These are phyloP conservation scores for Esteya vermicola DNA, from an alignment of 2,329 filamentous ascomycete genomes.

Conservation along the genomic window DNA sequence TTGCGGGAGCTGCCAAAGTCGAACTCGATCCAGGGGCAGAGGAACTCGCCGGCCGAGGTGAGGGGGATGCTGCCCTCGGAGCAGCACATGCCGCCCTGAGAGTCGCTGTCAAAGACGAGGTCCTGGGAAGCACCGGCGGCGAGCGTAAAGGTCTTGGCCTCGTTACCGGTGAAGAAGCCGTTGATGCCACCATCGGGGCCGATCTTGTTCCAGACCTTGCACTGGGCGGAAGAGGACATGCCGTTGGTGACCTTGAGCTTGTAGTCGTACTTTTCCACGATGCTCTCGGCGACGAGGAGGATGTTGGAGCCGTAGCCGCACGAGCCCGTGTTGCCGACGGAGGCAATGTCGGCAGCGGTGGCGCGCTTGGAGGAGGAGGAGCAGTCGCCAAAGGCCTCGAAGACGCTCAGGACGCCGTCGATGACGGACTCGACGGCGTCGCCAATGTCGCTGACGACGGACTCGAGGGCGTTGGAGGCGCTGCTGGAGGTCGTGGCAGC, in stretches of 20 bases:
- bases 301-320: slow-evolving; percentile 36
- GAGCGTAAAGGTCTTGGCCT: slow-evolving; percentile 27
- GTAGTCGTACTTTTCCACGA: slow-evolving; percentile 29
- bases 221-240: slow-evolving; percentile 17
- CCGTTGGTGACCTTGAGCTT: slow-evolving; percentile 24
- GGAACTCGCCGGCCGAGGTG: slow-evolving; percentile 25
- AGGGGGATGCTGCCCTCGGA: slow-evolving; percentile 17
- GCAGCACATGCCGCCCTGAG: slow-evolving; percentile 35
- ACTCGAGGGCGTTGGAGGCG: slow-evolving; percentile 1
- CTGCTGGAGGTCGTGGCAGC: slow-evolving; percentile 1
- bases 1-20: slow-evolving; percentile 32
- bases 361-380: slow-evolving; percentile 24
- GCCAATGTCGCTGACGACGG: not conserved
- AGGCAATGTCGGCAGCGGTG: slow-evolving; percentile 28
- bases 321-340: slow-evolving; percentile 31
- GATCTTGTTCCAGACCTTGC: slow-evolving; percentile 39
- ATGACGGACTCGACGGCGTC: not conserved
- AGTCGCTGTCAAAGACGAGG: slow-evolving; percentile 30
- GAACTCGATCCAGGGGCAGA: slow-evolving; percentile 34
- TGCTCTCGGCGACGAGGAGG: slow-evolving; percentile 23
- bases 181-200: slow-evolving; percentile 27
- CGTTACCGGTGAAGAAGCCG: slow-evolving; percentile 29
- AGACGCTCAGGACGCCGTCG: slow-evolving; percentile 12
- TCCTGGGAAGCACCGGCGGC: slow-evolving; percentile 20
- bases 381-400: slow-evolving; percentile 20